Evolutionary conservation across 208 protist genomes (phyloP), one percentile per base, ranked within the genome.

Genomic region (Novymonas esmeraldas): DNA sequence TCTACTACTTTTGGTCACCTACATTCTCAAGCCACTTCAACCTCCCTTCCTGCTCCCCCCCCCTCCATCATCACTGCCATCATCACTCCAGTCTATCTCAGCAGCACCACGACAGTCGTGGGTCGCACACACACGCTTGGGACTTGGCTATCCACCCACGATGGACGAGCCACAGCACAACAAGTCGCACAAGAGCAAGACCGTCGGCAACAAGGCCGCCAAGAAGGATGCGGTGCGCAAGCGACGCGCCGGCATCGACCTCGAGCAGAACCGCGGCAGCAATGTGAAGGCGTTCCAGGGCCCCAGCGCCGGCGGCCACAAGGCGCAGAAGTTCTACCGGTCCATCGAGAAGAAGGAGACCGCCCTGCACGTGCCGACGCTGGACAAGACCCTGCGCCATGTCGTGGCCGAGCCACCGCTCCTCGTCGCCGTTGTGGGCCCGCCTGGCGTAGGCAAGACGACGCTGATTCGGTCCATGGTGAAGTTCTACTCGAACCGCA

Each of bases 391-490:
- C 11, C 84, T 95, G 38, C 64, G 81, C 34, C 82, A 94, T 65
- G 69, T 97, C 28, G 73, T 88, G 2, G 77, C 89, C 39, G 89
- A 97, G 59, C 98, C 98, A 11, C 98, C 98, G 9, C 79, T 98
- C 51, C 64, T 99, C 2, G 94, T 99, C 26, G 97, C 87, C 16
- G 97, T 99, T 18, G 97, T 99, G 20, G 98, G 98, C 5, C 98
- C 98, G 16, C 98, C 98, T 2, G 83, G 93, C 18, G 90, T 97
- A 26, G 98, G 98, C 48, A 99, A 99, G 83, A 98, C 96, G 4
- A 99, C 97, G 14, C 62, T 99, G 20, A 99, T 99, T 42, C 85
- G 92, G 20, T 99, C 98, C 16, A 90, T 99, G 51, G 91, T 99
- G n/a, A 99, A 99, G 83, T 95, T 98, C 57, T 99, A 99, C 79